These are phyloP conservation scores for Arachis hypogaea DNA, from an alignment of 306 rosid genomes.

Conservation along the genomic window DNA sequence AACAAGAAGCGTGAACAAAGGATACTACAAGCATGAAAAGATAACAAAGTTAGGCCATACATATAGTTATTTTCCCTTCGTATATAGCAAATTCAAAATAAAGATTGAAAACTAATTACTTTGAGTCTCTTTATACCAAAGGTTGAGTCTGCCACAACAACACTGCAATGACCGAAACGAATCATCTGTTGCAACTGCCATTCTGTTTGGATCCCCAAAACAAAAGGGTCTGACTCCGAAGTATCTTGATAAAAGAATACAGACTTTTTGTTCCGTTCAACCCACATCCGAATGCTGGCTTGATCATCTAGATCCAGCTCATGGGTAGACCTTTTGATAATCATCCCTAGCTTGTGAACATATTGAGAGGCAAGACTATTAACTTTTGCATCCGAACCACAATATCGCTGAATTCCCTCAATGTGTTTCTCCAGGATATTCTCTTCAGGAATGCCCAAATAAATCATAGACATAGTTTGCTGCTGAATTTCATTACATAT, in stretches of 20 bases:
- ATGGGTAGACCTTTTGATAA: constrained; percentile 86
- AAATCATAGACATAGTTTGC: constrained; percentile 97
- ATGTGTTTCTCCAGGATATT: constrained; percentile 93
- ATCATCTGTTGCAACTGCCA: constrained; percentile 98
- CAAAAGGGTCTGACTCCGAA: constrained; percentile 78
- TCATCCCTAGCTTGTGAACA: constrained; percentile 95
- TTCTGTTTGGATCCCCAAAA: constrained; percentile 95
- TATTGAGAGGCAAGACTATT: constrained; percentile 88
- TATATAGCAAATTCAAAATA: constrained; percentile 15
- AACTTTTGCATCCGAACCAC: constrained; percentile 81
- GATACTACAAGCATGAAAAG: constrained; percentile 72
- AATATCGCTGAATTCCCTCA: constrained; percentile 84
- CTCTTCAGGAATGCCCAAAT: constrained; percentile 94
- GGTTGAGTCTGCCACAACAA: constrained; percentile 86
- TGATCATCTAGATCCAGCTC: constrained; percentile 94
- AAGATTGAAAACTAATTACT: constrained; percentile 47
- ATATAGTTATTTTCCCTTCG: constrained; percentile 5
- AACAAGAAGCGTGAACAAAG: constrained; percentile 86
- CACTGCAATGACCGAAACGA: constrained; percentile 86
- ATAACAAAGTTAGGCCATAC: constrained; percentile 30
- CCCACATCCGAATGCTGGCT: constrained; percentile 97
- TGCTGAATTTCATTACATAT: constrained; percentile 93
- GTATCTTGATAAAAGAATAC: constrained; percentile 83
- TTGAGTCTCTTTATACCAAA: constrained; percentile 91
- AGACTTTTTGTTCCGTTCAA: constrained; percentile 80